These are phyloP conservation scores for Wickerhamiella qilinensis DNA, from an alignment of 805 yeast genomes.

Conservation along the genomic window DNA sequence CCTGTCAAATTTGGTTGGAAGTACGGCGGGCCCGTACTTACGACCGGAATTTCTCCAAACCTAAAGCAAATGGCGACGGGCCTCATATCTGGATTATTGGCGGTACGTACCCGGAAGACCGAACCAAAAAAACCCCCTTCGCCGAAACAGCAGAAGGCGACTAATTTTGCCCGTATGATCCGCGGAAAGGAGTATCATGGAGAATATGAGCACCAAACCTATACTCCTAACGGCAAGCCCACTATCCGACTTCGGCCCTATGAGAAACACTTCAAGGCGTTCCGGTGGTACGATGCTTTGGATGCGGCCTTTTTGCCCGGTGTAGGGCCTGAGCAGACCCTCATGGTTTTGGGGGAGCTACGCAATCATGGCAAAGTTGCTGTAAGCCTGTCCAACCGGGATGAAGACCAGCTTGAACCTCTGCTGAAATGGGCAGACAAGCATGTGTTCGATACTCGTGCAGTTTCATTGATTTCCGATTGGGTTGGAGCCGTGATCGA, in stretches of 20 bases:
- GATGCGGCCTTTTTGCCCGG: slow-evolving; percentile 75
- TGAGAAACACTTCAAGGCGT: slow-evolving; percentile 71
- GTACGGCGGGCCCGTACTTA: slow-evolving; percentile 81
- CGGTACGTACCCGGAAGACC: slow-evolving; percentile 75
- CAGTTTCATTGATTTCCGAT: slow-evolving; percentile 46
- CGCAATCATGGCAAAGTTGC: slow-evolving; percentile 78
- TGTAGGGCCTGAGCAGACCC: slow-evolving; percentile 59
- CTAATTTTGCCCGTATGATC: slow-evolving; percentile 64
- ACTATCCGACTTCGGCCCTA: slow-evolving; percentile 47
- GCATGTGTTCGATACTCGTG: slow-evolving; percentile 63
- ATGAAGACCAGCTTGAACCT: slow-evolving; percentile 75
- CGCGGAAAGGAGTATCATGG: slow-evolving; percentile 86
- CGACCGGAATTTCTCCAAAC: slow-evolving; percentile 80
- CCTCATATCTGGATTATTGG: slow-evolving; percentile 70
- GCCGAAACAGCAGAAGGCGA: slow-evolving; percentile 26
- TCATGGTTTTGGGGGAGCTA: slow-evolving; percentile 73
- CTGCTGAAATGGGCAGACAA: slow-evolving; percentile 68
- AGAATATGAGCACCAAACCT: slow-evolving; percentile 60
- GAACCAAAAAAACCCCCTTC: slow-evolving; percentile 26
- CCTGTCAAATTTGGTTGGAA: slow-evolving; percentile 95
- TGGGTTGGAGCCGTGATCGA: slow-evolving; percentile 53
- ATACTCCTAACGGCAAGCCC: slow-evolving; percentile 31
- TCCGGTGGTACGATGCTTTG: slow-evolving; percentile 85
- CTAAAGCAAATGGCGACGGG: slow-evolving; percentile 86
- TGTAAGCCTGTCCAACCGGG: slow-evolving; percentile 65